phyloP scores from a whole-genome alignment of 495 filamentous ascomycete species.

The Talaromyces adpressus region DNA sequence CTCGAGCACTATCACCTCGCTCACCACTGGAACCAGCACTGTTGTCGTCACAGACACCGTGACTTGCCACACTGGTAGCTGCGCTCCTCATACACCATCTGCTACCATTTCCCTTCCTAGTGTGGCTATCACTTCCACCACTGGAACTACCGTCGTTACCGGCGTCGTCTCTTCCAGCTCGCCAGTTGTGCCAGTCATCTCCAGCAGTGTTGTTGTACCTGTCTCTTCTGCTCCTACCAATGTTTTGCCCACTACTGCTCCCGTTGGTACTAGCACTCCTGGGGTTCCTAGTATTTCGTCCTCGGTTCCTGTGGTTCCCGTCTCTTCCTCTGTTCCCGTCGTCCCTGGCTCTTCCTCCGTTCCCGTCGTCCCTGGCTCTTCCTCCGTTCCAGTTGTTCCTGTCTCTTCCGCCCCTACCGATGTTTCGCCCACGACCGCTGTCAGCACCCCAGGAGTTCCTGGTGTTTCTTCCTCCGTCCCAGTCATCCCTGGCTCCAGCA shows the following conservation, averaged over 20 bases:
- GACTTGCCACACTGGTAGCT: slow-evolving; percentile 7
- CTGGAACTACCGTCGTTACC: not conserved
- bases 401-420: not conserved
- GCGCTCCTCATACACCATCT: slow-evolving; percentile 4
- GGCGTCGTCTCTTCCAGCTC: not conserved
- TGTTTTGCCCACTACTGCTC: not conserved
- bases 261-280: not conserved
- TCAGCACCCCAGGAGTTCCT: not conserved
- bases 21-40: slow-evolving; percentile 3
- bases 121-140: not conserved
- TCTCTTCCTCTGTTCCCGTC: too few species aligned
- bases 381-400: not conserved
- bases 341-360: too few species aligned
- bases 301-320: too few species aligned
- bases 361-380: too few species aligned
- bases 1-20: not conserved
- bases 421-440: not conserved
- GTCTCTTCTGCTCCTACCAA: not conserved
- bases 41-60: slow-evolving; percentile 6
- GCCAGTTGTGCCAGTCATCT: not conserved
- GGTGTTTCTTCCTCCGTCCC: not conserved
- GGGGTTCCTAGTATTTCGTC: not conserved
- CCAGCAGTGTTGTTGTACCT: not conserved
- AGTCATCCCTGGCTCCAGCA: not conserved
- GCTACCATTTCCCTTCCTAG: not conserved